Conservation (phyloP, 371 early-diverging fungal species). For the Mortierella polycephala region DNA sequence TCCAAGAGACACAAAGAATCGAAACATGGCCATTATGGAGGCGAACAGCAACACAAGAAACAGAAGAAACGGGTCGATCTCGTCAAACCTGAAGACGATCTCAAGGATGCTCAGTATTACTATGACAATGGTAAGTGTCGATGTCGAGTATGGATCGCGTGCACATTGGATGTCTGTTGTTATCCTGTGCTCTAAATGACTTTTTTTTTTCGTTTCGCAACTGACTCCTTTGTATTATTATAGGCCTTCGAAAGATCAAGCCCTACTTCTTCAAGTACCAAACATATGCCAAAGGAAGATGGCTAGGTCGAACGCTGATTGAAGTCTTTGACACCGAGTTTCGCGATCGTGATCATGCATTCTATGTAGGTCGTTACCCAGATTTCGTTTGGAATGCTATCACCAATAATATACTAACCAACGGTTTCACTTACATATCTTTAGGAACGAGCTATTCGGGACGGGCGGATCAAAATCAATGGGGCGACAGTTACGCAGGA, state of each 20-base stretch:
- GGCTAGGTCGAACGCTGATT: slow-evolving; percentile 80
- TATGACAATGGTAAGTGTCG: slow-evolving; percentile 42
- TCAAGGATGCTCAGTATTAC: slow-evolving; percentile 40
- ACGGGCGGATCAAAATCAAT: slow-evolving; percentile 86
- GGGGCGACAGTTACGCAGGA: slow-evolving; percentile 61
- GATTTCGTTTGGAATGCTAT: too few relatives aligned
- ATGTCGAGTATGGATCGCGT: not conserved
- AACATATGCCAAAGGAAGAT: slow-evolving; percentile 92
- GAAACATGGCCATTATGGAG: slow-evolving; percentile 40
- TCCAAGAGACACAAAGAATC: slow-evolving; percentile 51
- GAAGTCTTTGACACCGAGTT: slow-evolving; percentile 88
- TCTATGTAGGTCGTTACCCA: slow-evolving; percentile 72
- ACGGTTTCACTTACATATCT: too few relatives aligned
- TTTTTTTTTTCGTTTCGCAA: not conserved
- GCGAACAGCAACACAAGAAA: slow-evolving; percentile 34
- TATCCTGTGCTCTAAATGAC: not conserved
- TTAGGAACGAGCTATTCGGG: slow-evolving; percentile 78
- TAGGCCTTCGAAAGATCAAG: slow-evolving; percentile 80
- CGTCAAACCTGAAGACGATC: slow-evolving; percentile 37
- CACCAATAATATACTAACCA: not conserved
- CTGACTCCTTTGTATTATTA: not conserved
- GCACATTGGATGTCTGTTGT: not conserved
- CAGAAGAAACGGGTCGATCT: slow-evolving; percentile 50
- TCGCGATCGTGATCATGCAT: slow-evolving; percentile 79
- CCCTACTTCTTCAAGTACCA: slow-evolving; percentile 87